Evolutionary conservation across 768 basidiomycete genomes (phyloP).

Genomic region (Phlebiopsis flavidoalba): DNA sequence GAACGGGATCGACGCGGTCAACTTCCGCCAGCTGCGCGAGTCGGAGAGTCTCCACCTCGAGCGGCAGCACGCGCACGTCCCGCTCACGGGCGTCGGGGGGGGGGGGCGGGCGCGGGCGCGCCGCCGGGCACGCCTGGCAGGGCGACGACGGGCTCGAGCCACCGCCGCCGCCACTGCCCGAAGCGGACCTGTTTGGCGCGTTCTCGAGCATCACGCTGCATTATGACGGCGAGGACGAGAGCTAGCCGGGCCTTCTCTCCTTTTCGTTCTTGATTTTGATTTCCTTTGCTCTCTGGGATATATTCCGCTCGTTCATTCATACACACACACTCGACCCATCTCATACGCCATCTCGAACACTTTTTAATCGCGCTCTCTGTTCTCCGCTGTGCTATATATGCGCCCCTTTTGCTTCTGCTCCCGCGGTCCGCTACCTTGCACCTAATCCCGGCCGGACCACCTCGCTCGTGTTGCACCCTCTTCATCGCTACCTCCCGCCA

Average conservation of each 20-base stretch:
- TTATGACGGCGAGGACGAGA: conserved; percentile 63
- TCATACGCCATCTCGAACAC: background rate
- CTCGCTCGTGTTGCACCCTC: background rate
- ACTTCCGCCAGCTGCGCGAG: conserved; percentile 89
- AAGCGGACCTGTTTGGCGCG: conserved; percentile 75
- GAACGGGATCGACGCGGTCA: conserved; percentile 77
- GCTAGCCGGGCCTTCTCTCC: background rate
- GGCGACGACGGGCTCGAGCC: conserved; percentile 38
- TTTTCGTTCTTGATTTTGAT: background rate
- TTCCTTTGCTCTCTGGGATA: background rate
- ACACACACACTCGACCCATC: background rate
- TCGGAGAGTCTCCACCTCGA: conserved; percentile 89
- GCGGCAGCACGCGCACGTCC: conserved; percentile 20
- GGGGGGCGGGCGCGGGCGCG: conserved; percentile 28
- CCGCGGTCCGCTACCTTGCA: too few relatives aligned
- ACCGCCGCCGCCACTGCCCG: conserved; percentile 25
- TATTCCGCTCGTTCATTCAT: background rate
- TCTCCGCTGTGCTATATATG: background rate
- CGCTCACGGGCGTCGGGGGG: conserved; percentile 25
- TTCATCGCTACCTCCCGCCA: background rate
- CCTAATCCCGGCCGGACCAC: background rate
- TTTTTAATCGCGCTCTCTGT: background rate
- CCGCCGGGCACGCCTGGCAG: conserved; percentile 34
- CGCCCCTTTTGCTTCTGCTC: background rate
- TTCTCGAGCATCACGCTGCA: conserved; percentile 90